Evolutionary conservation across 2,329 filamentous ascomycete genomes (phyloP).

Genomic region (Pseudogymnoascus sp.): DNA sequence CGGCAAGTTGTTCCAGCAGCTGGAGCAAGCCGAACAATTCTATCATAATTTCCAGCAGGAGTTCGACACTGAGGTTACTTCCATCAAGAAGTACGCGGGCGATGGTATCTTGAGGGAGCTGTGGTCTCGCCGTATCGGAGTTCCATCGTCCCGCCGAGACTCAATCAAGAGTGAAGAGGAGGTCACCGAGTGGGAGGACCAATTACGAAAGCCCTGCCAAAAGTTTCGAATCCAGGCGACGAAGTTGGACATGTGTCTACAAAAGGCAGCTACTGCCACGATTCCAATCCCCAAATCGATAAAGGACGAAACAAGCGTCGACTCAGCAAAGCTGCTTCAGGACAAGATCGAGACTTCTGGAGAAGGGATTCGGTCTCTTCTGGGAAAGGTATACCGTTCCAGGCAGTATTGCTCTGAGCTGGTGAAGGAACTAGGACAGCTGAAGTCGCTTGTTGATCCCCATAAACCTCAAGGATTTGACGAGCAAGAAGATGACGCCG

Average conservation of each 20-base stretch:
- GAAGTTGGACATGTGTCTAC: not conserved
- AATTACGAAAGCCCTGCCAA: not conserved
- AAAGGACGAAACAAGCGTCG: slow-evolving; percentile 10
- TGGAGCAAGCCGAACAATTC: slow-evolving; percentile 17
- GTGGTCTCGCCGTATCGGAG: slow-evolving; percentile 16
- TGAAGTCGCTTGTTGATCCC: slow-evolving; percentile 18
- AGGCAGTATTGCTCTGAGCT: slow-evolving; percentile 18
- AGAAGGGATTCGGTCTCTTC: slow-evolving; percentile 16
- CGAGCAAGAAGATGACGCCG: not conserved
- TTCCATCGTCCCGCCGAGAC: slow-evolving; percentile 12
- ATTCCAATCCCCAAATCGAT: not conserved
- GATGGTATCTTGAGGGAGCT: slow-evolving; percentile 13
- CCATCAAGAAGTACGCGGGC: slow-evolving; percentile 15
- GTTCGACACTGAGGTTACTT: slow-evolving; percentile 16
- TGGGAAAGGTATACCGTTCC: slow-evolving; percentile 11
- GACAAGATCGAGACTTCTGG: slow-evolving; percentile 15
- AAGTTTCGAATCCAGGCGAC: not conserved
- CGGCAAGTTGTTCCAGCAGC: slow-evolving; percentile 12
- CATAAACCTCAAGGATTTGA: not conserved
- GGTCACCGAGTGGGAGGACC: not conserved
- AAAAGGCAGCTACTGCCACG: not conserved
- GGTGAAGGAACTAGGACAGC: slow-evolving; percentile 15
- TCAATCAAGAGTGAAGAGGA: not conserved
- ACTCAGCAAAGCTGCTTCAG: slow-evolving; percentile 14
- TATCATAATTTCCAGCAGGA: slow-evolving; percentile 17